Conservation (phyloP, 1,139 yeast species). For the Yamadazyma diospyri region DNA sequence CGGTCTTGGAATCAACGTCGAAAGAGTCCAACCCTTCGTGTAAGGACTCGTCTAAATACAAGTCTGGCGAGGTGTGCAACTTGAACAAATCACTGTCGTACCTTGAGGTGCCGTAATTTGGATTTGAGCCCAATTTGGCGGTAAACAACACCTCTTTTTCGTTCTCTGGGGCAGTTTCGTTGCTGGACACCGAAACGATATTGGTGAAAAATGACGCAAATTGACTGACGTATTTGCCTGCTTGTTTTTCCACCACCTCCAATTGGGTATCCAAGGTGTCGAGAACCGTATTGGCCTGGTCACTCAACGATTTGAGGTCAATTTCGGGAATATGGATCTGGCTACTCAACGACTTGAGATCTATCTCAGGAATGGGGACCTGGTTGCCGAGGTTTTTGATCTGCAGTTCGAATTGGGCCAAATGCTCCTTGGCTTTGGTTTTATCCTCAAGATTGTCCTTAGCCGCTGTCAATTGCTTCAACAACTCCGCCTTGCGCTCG, state of each 20-base stretch:
- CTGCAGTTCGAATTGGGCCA: conserved; percentile 30
- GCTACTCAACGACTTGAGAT: conserved; percentile 11
- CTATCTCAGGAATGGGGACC: conserved; percentile 16
- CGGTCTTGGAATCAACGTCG: conserved; percentile 49
- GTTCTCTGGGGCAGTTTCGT: conserved; percentile 11
- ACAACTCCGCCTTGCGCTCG: conserved; percentile 36
- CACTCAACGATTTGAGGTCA: conserved; percentile 19
- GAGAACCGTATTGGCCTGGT: conserved; percentile 54
- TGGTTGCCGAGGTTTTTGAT: conserved; percentile 20
- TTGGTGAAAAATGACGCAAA: conserved; percentile 58
- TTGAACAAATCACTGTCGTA: conserved; percentile 40
- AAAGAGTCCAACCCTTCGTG: conserved; percentile 25
- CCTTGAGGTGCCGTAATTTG: conserved; percentile 39
- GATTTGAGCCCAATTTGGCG: conserved; percentile 20
- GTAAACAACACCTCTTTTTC: conserved; percentile 23
- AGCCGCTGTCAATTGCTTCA: conserved; percentile 31
- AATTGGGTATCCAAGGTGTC: conserved; percentile 66
- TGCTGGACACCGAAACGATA: conserved; percentile 37
- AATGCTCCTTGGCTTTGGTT: conserved; percentile 24
- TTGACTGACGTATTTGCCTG: conserved; percentile 55
- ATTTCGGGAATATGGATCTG: conserved; percentile 16
- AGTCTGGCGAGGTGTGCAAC: conserved; percentile 31
- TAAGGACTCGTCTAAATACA: conserved; percentile 16
- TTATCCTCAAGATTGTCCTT: conserved; percentile 25
- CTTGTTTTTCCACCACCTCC: conserved; percentile 63